phyloP scores from a whole-genome alignment of 139 green algal genomes.

The Chlorella sp. region DNA sequence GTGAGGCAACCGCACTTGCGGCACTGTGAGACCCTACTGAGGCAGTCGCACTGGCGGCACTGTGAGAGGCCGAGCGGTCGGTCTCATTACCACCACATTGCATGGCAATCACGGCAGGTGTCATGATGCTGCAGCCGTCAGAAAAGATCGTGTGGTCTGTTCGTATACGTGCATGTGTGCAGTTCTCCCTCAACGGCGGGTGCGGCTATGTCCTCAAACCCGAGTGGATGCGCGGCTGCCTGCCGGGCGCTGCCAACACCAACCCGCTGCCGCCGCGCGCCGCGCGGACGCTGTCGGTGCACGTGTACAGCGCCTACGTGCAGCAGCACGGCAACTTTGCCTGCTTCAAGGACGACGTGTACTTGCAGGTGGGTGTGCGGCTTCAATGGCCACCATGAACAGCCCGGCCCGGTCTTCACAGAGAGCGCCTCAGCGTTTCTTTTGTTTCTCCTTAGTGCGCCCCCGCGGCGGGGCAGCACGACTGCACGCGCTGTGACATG shows the following conservation, averaged over 20 bases:
- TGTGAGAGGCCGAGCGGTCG: not conserved
- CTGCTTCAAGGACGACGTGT: slow-evolving; percentile 28
- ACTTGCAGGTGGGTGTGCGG: slow-evolving; percentile 20
- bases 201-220: slow-evolving; percentile 42
- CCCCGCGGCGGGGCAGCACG: no score
- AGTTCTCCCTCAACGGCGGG: slow-evolving; percentile 32
- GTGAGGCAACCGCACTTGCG: no score
- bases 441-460: no score
- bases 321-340: slow-evolving; percentile 8
- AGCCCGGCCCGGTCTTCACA: no score
- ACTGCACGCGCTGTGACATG: no score
- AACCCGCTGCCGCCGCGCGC: slow-evolving; percentile 4
- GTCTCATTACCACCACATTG: not conserved
- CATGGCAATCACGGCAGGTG: no score
- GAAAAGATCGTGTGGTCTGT: not conserved
- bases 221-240: slow-evolving; percentile 25
- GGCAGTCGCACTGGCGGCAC: not conserved
- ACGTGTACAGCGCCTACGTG: slow-evolving; percentile 13
- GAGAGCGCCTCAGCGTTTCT: no score
- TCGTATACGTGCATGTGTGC: not conserved
- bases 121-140: no score
- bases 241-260: not conserved
- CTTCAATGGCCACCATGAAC: no score
- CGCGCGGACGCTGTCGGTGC: slow-evolving; percentile 7
- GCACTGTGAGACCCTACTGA: not conserved